phyloP scores from a whole-genome alignment of 169 alveolate species.

The Eimeria necatrix region DNA sequence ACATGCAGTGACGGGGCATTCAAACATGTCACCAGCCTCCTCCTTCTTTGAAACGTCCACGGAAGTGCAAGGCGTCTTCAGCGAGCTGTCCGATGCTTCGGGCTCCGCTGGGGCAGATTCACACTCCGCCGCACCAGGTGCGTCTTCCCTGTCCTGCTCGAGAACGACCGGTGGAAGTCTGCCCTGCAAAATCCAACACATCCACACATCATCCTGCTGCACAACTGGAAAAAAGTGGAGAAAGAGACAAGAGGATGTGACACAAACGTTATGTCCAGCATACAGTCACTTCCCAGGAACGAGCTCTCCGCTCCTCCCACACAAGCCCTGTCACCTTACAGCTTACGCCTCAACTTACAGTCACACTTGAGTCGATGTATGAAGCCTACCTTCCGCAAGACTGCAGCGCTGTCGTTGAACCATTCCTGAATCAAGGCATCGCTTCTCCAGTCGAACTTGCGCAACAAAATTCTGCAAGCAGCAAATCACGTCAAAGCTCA shows the following conservation, averaged over 20 bases:
- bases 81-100: background rate
- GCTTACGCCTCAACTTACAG: too few relatives aligned
- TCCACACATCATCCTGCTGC: background rate
- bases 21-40: slow-evolving; percentile 55
- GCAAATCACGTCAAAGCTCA: background rate
- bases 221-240: too few relatives aligned
- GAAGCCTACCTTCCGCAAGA: slow-evolving; percentile 52
- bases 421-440: slow-evolving; percentile 78
- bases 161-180: slow-evolving; percentile 57
- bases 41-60: background rate
- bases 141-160: background rate
- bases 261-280: too few relatives aligned
- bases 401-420: slow-evolving; percentile 72
- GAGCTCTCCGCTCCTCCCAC: too few relatives aligned
- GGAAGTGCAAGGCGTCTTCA: background rate
- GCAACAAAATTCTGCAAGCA: slow-evolving; percentile 53
- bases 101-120: background rate
- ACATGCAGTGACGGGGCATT: slow-evolving; percentile 76
- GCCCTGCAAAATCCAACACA: slow-evolving; percentile 26
- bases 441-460: slow-evolving; percentile 63
- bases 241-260: too few relatives aligned
- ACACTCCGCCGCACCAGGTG: background rate
- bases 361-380: too few relatives aligned
- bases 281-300: too few relatives aligned
- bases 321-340: too few relatives aligned